Base-by-base conservation (phyloP, 805 yeast genomes). In the Myxozyma kluyveri region DNA sequence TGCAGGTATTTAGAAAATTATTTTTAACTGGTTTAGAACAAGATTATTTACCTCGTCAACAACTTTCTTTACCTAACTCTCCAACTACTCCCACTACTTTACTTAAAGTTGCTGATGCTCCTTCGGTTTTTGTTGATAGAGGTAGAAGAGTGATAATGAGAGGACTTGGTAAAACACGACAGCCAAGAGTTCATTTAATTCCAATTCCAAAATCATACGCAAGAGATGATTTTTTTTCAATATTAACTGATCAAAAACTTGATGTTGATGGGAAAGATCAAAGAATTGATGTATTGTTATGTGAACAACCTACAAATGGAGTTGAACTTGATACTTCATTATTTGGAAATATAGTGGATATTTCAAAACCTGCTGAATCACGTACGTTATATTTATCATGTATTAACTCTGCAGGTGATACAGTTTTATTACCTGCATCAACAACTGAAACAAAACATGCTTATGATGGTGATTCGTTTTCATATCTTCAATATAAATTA, bases 401-500 rank as follows among this genome's bases (percentile, higher is more conserved):
- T 64, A 59, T 71, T 12, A 79, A 80, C 57, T 67, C 73, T 1
- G 62, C 67, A 4, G 53, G 63, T 3, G 75, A 72, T 54, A 63
- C 71, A 2, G 65, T 66, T 24, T 58, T 61, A 19, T 71, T 82
- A 3, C 93, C 91, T 2, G 79, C 90, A 0, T 61, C 69, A 2
- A 49, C 57, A 1, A 63, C 63, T 17, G 65, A 73, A 0, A 52
- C 56, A 0, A 67, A 70, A 12, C 61, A 79, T 1, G 82, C 82
- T 29, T 83, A 88, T 0, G 70, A 70, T 0, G 49, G 63, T 2
- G 32, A 58, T 1, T 83, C 87, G 3, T 81, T 78, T 60, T 67
- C 76, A 52, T 74, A 80, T 5, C 38, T 82, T 1, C 74, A 74
- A 47, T 65, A 77, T 5, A 69, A 72, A 10, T 59, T 75, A 0